Percentiles rank a stretch among this genome's conserved stretches.
Conservation (phyloP, 148 eudicot species). For the Chenopodium formosanum region DNA sequence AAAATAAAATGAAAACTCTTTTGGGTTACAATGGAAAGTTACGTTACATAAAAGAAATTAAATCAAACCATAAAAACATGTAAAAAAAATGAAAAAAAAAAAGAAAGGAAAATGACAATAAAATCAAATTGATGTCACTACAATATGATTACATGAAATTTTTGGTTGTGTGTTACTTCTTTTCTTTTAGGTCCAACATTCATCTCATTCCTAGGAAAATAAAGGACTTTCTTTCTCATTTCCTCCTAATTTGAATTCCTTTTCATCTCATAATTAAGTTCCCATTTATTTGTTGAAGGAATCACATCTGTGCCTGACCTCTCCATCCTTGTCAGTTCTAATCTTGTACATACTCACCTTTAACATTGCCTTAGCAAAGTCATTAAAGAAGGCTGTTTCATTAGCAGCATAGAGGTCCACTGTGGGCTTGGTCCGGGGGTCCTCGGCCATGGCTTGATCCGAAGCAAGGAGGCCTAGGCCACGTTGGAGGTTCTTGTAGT, state of each 20-base stretch:
- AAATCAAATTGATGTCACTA: slow-evolving; percentile 12
- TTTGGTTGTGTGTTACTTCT: not conserved
- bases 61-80: not conserved
- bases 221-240: not conserved
- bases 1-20: not conserved
- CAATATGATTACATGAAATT: not conserved
- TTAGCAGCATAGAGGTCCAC: slow-evolving; percentile 60
- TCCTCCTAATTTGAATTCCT: not conserved
- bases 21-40: not conserved
- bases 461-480: slow-evolving; percentile 62
- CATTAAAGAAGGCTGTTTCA: slow-evolving; percentile 53
- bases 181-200: not conserved
- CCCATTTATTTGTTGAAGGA: slow-evolving; percentile 34
- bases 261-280: not conserved
- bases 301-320: slow-evolving; percentile 60
- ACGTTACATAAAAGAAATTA: slow-evolving; percentile 7
- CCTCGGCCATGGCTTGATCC: slow-evolving; percentile 49
- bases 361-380: slow-evolving; percentile 54
- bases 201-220: not conserved
- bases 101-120: not conserved
- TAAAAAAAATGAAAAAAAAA: not conserved
- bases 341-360: slow-evolving; percentile 44
- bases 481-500: slow-evolving; percentile 47
- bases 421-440: slow-evolving; percentile 52
- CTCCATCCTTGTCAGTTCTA: slow-evolving; percentile 54